phyloP scores from a whole-genome alignment of 2,329 filamentous ascomycete genomes.

The Trichoderma koningii region DNA sequence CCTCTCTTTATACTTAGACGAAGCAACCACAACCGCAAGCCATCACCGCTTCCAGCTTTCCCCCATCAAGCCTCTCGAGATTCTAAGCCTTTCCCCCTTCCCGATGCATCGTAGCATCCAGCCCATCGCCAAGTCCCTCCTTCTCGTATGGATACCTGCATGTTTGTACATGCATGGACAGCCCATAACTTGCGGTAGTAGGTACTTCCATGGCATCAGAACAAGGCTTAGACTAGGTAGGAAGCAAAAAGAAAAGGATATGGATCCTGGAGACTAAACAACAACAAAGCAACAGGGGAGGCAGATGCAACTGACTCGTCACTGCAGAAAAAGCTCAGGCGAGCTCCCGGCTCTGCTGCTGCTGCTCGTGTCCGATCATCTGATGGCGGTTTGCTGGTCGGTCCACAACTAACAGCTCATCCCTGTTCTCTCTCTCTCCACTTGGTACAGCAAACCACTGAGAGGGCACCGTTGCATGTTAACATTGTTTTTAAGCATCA shows the following conservation, averaged over 20 bases:
- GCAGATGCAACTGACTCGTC: conserved; percentile 2
- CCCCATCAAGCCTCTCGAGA: neutral
- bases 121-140: conserved; percentile 20
- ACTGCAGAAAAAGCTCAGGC: conserved; percentile 1
- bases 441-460: no score
- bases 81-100: neutral
- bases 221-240: neutral
- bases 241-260: no score
- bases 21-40: neutral
- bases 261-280: neutral
- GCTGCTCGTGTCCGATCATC: conserved; percentile 25
- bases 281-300: neutral
- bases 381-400: conserved; percentile 18
- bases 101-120: conserved; percentile 22
- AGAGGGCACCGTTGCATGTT: no score
- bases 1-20: conserved; percentile 3
- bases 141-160: conserved; percentile 3
- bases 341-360: conserved; percentile 7
- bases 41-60: neutral
- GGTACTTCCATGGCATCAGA: no score
- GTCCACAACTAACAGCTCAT: conserved; percentile 16
- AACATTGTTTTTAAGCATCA: no score
- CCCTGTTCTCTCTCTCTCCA: neutral
- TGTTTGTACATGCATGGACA: neutral
- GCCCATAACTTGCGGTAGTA: no score